Evolutionary conservation across 495 filamentous ascomycete genomes (phyloP).

Genomic region (Schizothecium vesticola): DNA sequence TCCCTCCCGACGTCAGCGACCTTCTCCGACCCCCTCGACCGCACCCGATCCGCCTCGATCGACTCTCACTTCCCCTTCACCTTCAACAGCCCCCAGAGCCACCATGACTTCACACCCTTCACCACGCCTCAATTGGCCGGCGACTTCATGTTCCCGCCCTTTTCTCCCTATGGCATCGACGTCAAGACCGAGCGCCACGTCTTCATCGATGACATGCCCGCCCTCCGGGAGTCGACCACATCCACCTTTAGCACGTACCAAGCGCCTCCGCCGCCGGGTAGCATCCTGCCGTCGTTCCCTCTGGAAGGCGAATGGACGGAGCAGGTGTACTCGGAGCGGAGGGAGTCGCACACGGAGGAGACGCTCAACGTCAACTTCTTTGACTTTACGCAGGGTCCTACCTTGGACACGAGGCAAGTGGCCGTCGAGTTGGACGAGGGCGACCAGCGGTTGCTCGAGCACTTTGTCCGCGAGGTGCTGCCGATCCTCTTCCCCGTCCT

Average conservation of each 20-base stretch:
- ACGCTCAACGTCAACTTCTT: conserved; percentile 68
- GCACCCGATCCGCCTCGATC: conserved; percentile 67
- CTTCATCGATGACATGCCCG: conserved; percentile 85
- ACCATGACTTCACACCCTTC: conserved; percentile 57
- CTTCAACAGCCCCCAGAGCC: conserved; percentile 59
- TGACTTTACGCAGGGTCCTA: conserved; percentile 60
- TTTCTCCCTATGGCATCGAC: conserved; percentile 86
- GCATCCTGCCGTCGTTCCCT: conserved; percentile 59
- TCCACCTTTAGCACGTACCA: conserved; percentile 85
- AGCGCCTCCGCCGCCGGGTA: conserved; percentile 62
- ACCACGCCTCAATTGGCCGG: conserved; percentile 46
- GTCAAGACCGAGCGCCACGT: conserved; percentile 93
- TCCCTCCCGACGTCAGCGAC: conserved; percentile 76
- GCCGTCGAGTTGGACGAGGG: conserved; percentile 83
- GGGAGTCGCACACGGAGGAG: conserved; percentile 60
- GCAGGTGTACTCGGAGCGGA: conserved; percentile 64
- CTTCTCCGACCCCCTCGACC: conserved; percentile 65
- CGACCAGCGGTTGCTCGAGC: conserved; percentile 80
- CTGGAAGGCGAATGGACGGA: conserved; percentile 68
- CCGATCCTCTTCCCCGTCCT: conserved; percentile 86
- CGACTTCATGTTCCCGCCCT: conserved; percentile 49
- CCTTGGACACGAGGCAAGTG: conserved; percentile 52
- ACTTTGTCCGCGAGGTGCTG: conserved; percentile 85
- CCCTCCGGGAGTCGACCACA: conserved; percentile 72
- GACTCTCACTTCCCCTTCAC: conserved; percentile 75